A percentile compares a stretch with the other conserved stretches of the same genome.
These are phyloP conservation scores for Tylopilus subfusipes DNA, from an alignment of 768 basidiomycete species.

Conservation along the genomic window DNA sequence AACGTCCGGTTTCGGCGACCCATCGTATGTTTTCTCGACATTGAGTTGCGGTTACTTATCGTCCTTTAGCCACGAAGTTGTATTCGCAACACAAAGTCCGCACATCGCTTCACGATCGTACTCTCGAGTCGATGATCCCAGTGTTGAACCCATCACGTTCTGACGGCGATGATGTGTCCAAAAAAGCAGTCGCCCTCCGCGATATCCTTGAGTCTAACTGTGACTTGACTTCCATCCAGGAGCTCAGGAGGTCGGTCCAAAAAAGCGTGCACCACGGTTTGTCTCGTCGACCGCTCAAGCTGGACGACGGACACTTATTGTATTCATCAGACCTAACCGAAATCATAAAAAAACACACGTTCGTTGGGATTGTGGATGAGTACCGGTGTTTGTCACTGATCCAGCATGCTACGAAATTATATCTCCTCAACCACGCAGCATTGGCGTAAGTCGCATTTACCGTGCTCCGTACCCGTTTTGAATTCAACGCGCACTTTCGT, in stretches of 20 bases:
- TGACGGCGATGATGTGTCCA: constrained; percentile 21
- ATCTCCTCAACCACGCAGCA: constrained; percentile 80
- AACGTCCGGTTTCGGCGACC: constrained; percentile 21
- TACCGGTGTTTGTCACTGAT: constrained; percentile 72
- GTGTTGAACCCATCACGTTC: constrained; percentile 53
- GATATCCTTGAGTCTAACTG: constrained; percentile 77
- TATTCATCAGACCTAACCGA: constrained; percentile 64
- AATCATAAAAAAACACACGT: constrained; percentile 82
- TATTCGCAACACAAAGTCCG: constrained; percentile 89
- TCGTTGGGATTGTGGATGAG: constrained; percentile 88
- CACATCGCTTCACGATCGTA: constrained; percentile 82
- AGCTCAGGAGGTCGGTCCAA: constrained; percentile 54
- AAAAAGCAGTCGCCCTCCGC: constrained; percentile 30
- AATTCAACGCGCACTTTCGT: not conserved
- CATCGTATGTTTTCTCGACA: constrained; percentile 20
- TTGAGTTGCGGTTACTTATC: constrained; percentile 2
- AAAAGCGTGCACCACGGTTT: constrained; percentile 70
- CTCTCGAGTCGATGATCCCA: constrained; percentile 93
- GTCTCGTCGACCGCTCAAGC: constrained; percentile 19
- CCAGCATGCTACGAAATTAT: constrained; percentile 85
- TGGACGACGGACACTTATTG: not conserved
- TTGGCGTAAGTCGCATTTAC: constrained; percentile 60
- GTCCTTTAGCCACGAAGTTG: constrained; percentile 40
- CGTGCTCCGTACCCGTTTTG: not conserved
- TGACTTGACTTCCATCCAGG: constrained; percentile 67